A percentile compares a stretch with the other conserved stretches of the same genome.
These are phyloP conservation scores for Colletotrichum lentis DNA, from an alignment of 2,329 filamentous ascomycete species.

Conservation along the genomic window DNA sequence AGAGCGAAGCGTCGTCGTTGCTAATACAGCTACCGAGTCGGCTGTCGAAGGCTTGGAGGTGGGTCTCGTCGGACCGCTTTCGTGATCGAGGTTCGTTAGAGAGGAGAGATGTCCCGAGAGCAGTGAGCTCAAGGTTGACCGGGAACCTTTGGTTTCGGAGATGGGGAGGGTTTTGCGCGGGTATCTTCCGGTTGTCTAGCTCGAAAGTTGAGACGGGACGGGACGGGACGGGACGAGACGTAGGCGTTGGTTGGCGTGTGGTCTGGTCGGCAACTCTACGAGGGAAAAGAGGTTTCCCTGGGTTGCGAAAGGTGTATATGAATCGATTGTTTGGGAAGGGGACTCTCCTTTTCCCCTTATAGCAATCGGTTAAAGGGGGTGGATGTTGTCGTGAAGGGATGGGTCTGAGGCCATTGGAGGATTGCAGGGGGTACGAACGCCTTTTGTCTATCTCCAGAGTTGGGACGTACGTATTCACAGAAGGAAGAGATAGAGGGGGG, in stretches of 20 bases:
- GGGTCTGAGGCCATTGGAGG: not conserved
- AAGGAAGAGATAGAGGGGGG: not conserved
- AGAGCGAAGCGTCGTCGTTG: not conserved
- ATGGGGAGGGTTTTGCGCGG: not conserved
- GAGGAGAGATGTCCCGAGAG: too few species aligned
- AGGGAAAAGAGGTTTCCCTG: not conserved
- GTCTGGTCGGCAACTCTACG: not conserved
- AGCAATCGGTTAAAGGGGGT: constrained; percentile 4
- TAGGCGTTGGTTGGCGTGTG: not conserved
- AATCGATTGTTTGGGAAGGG: not conserved
- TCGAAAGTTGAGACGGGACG: not conserved
- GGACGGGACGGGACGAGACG: not conserved
- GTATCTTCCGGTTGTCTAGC: not conserved
- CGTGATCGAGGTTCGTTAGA: not conserved
- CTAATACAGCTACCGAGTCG: not conserved
- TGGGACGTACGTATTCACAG: too few species aligned
- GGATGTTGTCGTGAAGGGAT: constrained; percentile 8
- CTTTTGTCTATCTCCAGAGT: not conserved
- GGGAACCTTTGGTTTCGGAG: constrained; percentile 8
- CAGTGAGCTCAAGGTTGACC: not conserved
- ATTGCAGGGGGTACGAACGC: not conserved
- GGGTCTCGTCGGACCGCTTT: not conserved
- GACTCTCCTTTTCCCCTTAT: not conserved
- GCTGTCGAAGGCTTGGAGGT: not conserved
- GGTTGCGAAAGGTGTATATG: not conserved